phyloP scores from a whole-genome alignment of 2,329 filamentous ascomycete genomes.

The Fusarium sterilihyphosum region DNA sequence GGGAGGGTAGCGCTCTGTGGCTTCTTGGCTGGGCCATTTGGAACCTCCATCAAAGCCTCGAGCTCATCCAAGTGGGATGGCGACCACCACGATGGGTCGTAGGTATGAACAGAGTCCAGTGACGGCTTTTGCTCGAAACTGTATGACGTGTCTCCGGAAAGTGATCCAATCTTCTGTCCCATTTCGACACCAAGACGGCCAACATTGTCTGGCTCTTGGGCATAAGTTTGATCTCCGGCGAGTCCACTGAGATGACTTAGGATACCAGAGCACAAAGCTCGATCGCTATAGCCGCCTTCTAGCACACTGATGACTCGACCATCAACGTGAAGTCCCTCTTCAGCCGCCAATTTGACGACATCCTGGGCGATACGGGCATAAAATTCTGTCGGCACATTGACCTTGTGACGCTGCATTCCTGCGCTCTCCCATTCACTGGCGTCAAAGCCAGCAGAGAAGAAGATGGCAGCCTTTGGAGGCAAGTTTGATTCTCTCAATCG shows the following conservation, averaged over 20 bases:
- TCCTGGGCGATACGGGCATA: slow-evolving; percentile 92
- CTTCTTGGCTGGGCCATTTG: slow-evolving; percentile 61
- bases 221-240: slow-evolving; percentile 62
- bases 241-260: slow-evolving; percentile 91
- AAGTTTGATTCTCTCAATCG: slow-evolving; percentile 68
- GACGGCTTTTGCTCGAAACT: slow-evolving; percentile 2
- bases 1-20: slow-evolving; percentile 66
- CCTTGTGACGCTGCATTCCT: slow-evolving; percentile 95
- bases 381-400: slow-evolving; percentile 96
- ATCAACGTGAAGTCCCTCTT: slow-evolving; percentile 79
- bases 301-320: slow-evolving; percentile 92
- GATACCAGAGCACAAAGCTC: slow-evolving; percentile 87
- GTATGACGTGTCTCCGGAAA: slow-evolving; percentile 46
- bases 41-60: slow-evolving; percentile 67
- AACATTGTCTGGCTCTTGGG: slow-evolving; percentile 45
- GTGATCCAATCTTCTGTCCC: slow-evolving; percentile 60
- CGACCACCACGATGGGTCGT: slow-evolving; percentile 80
- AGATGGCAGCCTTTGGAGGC: slow-evolving; percentile 84
- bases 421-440: slow-evolving; percentile 93
- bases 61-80: slow-evolving; percentile 72
- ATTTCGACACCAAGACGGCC: slow-evolving; percentile 68
- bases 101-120: slow-evolving; percentile 52
- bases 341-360: slow-evolving; percentile 81
- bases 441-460: slow-evolving; percentile 95
- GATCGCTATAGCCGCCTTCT: slow-evolving; percentile 95